These are phyloP conservation scores for Peltaster fructicola DNA, from an alignment of 2,329 filamentous ascomycete genomes.

Conservation along the genomic window DNA sequence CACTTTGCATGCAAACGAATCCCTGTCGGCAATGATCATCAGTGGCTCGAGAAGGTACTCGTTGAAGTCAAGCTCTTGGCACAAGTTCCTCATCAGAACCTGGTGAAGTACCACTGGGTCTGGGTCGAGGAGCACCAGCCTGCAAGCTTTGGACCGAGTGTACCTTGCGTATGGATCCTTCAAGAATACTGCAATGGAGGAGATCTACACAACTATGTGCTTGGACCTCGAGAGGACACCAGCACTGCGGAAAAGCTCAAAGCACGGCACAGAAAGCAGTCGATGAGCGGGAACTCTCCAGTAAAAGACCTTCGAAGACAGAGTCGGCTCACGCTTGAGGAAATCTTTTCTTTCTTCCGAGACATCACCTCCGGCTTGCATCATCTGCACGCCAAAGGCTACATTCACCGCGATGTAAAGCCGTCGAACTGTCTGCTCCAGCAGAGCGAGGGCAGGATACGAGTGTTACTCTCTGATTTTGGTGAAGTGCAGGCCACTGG, in stretches of 20 bases:
- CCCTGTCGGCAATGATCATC: conserved; percentile 80
- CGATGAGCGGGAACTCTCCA: conserved; percentile 55
- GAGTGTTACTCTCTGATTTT: conserved; percentile 90
- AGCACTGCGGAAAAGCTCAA: conserved; percentile 70
- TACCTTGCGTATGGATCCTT: conserved; percentile 89
- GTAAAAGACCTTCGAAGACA: conserved; percentile 34
- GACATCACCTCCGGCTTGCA: conserved; percentile 86
- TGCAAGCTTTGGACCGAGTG: conserved; percentile 69
- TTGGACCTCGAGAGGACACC: conserved; percentile 49
- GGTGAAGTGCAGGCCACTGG: conserved; percentile 86
- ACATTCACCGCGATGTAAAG: conserved; percentile 91
- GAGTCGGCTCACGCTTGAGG: conserved; percentile 55
- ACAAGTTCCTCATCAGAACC: conserved; percentile 78
- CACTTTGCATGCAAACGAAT: conserved; percentile 95
- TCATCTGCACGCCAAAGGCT: conserved; percentile 77
- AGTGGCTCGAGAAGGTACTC: conserved; percentile 87
- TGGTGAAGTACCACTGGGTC: conserved; percentile 92
- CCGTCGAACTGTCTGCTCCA: conserved; percentile 90
- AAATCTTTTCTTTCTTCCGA: conserved; percentile 92
- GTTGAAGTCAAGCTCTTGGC: conserved; percentile 87
- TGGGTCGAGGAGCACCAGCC: conserved; percentile 86
- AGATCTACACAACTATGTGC: conserved; percentile 73
- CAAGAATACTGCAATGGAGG: conserved; percentile 96
- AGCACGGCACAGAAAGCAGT: conserved; percentile 65
- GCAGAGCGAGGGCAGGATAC: conserved; percentile 44